Evolutionary conservation across 2,329 filamentous ascomycete species (phyloP).

Genomic region (Fusarium scirpi): DNA sequence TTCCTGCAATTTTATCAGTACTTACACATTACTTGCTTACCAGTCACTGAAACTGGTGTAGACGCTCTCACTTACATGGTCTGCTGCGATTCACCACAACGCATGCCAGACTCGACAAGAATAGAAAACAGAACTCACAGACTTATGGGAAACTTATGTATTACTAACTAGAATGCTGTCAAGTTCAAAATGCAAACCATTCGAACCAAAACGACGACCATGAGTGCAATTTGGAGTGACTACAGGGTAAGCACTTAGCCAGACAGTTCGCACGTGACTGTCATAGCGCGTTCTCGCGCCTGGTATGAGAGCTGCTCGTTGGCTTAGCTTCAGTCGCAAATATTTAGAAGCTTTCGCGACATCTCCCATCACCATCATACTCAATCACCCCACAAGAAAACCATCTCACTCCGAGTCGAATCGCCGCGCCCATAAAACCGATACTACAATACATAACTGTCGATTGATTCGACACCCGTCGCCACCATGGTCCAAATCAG

Average conservation of each 20-base stretch:
- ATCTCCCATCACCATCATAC: slow-evolving; percentile 32
- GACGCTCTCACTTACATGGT: neutral
- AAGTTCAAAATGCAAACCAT: neutral
- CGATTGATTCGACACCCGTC: slow-evolving; percentile 45
- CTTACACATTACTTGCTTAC: neutral
- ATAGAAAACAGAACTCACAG: neutral
- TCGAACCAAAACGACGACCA: neutral
- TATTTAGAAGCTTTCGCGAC: slow-evolving; percentile 48
- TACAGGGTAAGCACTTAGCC: slow-evolving; percentile 7
- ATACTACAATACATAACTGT: slow-evolving; percentile 9
- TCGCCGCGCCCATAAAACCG: slow-evolving; percentile 2
- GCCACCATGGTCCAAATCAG: slow-evolving; percentile 85
- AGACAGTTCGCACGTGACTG: slow-evolving; percentile 46
- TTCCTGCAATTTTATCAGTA: neutral
- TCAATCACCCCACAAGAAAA: slow-evolving; percentile 25
- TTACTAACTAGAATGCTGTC: neutral
- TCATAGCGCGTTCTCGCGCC: slow-evolving; percentile 45
- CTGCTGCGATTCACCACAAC: neutral
- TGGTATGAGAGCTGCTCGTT: slow-evolving; percentile 41
- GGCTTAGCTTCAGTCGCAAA: slow-evolving; percentile 51
- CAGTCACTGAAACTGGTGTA: accelerated
- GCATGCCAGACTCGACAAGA: neutral
- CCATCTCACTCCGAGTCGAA: slow-evolving; percentile 15
- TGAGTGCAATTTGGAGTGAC: neutral
- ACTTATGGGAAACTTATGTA: neutral